Evolutionary conservation across 305 asterid species (phyloP), one percentile per base, ranked within the genome.

Genomic region (Fraxinus ornus): DNA sequence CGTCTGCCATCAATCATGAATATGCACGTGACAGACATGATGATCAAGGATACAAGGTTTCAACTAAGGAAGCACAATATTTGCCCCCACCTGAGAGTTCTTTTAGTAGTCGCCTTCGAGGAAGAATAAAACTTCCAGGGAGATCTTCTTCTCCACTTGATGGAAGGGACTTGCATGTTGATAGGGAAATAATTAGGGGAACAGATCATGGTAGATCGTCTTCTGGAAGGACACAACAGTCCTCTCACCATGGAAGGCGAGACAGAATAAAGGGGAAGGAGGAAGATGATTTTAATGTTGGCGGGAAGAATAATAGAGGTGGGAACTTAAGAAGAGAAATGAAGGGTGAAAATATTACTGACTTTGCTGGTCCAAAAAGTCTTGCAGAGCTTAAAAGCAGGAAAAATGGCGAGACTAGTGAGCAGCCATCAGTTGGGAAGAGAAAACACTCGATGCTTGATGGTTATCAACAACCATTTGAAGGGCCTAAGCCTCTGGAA

Each of bases 401-500:
- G 84, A 93, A 90, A 86, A 85, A 55, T 81, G 82, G 57, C 9
- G 94, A 87, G 72, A 83, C 85, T 52, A 81, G 82, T 75, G 89
- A 88, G 82, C 89, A 82, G 79, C 94, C 87, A 39, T 82, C 91
- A 68, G 85, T 85, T 24, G 96, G 97, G 52, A 95, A 95, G 90
- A 91, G 98, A 78, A 95, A 91, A 82, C 89, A 82, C 80, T 70
- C 79, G 68, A 76, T 76, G 80, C 57, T 5, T 55, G 94, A 89
- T 80, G 86, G 66, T 76, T 79, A 83, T 82, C 90, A 89, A 79
- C 88, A 82, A 76, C 87, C 97, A 26, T 95, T 92, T 81, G 95
- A 95, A 77, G 98, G 97, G 62, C 98, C 98, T 60, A 92, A 86
- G 96, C 95, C 98, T 19, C 89, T 93, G 47, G 81, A 89, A 78